phyloP scores from a whole-genome alignment of 2,329 filamentous ascomycete genomes.

The Fusarium pilosicola region DNA sequence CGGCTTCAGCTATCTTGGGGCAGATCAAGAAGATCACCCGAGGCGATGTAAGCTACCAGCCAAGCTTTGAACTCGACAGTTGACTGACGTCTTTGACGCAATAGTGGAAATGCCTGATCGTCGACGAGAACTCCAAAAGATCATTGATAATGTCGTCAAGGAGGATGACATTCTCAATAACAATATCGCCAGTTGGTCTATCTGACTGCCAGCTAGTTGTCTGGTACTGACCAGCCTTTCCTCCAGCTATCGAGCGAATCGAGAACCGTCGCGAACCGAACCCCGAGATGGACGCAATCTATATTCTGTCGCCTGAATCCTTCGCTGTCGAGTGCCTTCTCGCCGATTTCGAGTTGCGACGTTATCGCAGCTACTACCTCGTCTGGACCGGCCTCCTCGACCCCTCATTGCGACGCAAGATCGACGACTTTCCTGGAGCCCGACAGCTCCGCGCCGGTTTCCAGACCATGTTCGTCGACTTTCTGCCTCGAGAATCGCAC shows the following conservation, averaged over 20 bases:
- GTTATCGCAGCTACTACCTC: constrained; percentile 82
- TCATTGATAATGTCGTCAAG: constrained; percentile 90
- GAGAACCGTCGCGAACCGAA: constrained; percentile 86
- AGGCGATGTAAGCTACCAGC: constrained; percentile 72
- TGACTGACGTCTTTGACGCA: constrained; percentile 25
- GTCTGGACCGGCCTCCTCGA: constrained; percentile 86
- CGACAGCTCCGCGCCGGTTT: constrained; percentile 82
- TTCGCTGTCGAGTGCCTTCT: constrained; percentile 94
- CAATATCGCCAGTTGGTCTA: constrained; percentile 86
- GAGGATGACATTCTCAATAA: constrained; percentile 97
- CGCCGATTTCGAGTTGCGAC: constrained; percentile 86
- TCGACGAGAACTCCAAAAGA: constrained; percentile 86
- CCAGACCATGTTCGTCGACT: constrained; percentile 86
- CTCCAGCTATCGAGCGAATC: constrained; percentile 89
- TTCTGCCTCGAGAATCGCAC: constrained; percentile 89
- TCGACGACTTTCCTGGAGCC: constrained; percentile 76
- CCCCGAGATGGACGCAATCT: constrained; percentile 92
- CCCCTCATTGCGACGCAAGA: constrained; percentile 73
- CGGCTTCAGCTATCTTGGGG: constrained; percentile 48
- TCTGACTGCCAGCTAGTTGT: constrained; percentile 12
- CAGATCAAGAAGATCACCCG: constrained; percentile 79
- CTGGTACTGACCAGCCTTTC: constrained; percentile 28
- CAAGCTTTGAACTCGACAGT: background rate
- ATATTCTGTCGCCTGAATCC: constrained; percentile 84
- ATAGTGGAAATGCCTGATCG: constrained; percentile 96